A percentile compares a stretch with the other conserved stretches of the same genome.
These are phyloP conservation scores for Apiospora pterosperma DNA, from an alignment of 2,329 filamentous ascomycete genomes.

Conservation along the genomic window DNA sequence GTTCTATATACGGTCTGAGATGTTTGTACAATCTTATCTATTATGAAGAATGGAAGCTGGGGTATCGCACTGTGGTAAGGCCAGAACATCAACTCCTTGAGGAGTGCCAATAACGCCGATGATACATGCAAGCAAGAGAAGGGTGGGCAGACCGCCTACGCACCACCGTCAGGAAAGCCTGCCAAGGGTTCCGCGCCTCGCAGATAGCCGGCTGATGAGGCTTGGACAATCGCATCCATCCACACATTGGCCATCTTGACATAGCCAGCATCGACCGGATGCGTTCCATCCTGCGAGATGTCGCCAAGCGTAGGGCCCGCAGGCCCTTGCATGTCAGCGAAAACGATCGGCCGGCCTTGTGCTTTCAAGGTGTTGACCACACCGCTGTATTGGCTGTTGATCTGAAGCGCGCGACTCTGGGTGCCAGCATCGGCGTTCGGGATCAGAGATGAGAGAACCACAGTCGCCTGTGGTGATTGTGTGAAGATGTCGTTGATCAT, in stretches of 20 bases:
- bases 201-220: constrained; percentile 18
- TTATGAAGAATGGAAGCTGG: not conserved
- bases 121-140: not conserved
- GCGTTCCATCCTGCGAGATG: constrained; percentile 27
- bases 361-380: constrained; percentile 19
- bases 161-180: not conserved
- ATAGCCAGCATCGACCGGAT: constrained; percentile 32
- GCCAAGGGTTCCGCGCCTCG: constrained; percentile 4
- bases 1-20: not conserved
- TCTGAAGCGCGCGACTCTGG: constrained; percentile 18
- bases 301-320: constrained; percentile 22
- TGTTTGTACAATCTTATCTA: not conserved
- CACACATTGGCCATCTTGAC: constrained; percentile 31
- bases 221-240: constrained; percentile 26
- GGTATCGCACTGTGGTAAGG: not conserved
- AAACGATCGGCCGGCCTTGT: constrained; percentile 22
- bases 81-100: not conserved
- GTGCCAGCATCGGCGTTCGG: constrained; percentile 20
- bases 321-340: constrained; percentile 30
- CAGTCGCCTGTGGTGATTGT: constrained; percentile 25
- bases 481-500: constrained; percentile 28
- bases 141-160: not conserved
- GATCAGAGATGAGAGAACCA: constrained; percentile 31
- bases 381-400: constrained; percentile 25
- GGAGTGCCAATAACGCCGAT: not conserved